Evolutionary conservation across 495 filamentous ascomycete species (phyloP).

Genomic region (Hypoxylon perforatum): DNA sequence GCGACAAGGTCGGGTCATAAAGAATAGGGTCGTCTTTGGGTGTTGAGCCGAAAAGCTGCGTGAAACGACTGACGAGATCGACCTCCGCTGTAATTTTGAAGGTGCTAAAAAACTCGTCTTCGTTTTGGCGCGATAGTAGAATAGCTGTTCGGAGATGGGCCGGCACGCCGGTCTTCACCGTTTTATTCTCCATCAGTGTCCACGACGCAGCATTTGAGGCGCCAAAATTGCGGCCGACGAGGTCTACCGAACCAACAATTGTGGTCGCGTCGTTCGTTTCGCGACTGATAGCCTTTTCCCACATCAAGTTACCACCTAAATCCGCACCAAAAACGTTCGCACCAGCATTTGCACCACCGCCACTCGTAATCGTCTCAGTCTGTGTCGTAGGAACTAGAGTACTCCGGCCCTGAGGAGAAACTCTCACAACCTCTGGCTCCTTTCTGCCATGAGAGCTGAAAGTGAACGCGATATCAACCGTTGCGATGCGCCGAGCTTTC

Average conservation of each 20-base stretch:
- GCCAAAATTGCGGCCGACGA: slow-evolving; percentile 29
- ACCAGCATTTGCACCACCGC: slow-evolving; percentile 6
- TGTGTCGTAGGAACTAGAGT: slow-evolving; percentile 16
- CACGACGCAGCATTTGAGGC: slow-evolving; percentile 27
- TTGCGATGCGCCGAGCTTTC: slow-evolving; percentile 22
- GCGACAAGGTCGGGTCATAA: slow-evolving; percentile 35
- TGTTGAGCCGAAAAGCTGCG: slow-evolving; percentile 3
- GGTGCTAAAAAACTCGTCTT: slow-evolving; percentile 35
- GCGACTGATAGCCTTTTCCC: slow-evolving; percentile 25
- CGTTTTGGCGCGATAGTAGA: slow-evolving; percentile 33
- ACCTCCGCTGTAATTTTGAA: slow-evolving; percentile 38
- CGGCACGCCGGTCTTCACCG: slow-evolving; percentile 38
- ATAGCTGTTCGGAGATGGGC: slow-evolving; percentile 35
- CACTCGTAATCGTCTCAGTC: slow-evolving; percentile 8
- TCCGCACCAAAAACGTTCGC: slow-evolving; percentile 15
- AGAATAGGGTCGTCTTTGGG: slow-evolving; percentile 42
- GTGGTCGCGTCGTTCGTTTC: slow-evolving; percentile 20
- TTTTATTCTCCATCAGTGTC: slow-evolving; percentile 39
- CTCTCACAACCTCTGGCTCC: slow-evolving; percentile 28
- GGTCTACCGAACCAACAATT: slow-evolving; percentile 35
- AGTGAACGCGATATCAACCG: slow-evolving; percentile 26
- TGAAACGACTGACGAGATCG: slow-evolving; percentile 18
- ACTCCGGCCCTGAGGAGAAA: slow-evolving; percentile 22
- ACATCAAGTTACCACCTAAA: slow-evolving; percentile 6
- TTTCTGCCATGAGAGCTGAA: slow-evolving; percentile 10